Conservation (phyloP, 768 basidiomycete genomes). For the Tephrocybe sp. region DNA sequence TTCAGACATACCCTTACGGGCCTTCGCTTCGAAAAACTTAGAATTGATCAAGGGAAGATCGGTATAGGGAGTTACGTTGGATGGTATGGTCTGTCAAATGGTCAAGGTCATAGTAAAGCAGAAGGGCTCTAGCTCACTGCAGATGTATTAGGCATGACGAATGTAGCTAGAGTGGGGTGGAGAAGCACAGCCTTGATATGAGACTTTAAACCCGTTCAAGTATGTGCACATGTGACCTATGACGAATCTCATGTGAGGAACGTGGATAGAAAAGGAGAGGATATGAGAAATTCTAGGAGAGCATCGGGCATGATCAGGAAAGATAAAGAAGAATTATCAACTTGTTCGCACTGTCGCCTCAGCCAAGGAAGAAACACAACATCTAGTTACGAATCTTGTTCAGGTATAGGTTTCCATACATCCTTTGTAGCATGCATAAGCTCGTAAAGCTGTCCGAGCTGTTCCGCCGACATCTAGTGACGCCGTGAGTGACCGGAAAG, state of each 20-base stretch:
- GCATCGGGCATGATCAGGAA: neutral
- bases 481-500: slow-evolving; percentile 1
- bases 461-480: slow-evolving; percentile 80
- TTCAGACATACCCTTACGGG: slow-evolving; percentile 46
- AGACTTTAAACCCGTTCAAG: slow-evolving; percentile 9
- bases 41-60: slow-evolving; percentile 50
- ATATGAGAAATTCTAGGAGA: neutral
- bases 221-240: slow-evolving; percentile 13
- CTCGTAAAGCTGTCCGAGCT: slow-evolving; percentile 91
- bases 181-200: neutral
- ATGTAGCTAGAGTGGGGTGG: neutral
- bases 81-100: slow-evolving; percentile 34
- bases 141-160: slow-evolving; percentile 32
- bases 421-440: slow-evolving; percentile 90
- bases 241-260: slow-evolving; percentile 16
- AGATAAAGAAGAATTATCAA: neutral
- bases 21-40: slow-evolving; percentile 63
- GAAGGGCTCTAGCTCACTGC: slow-evolving; percentile 11
- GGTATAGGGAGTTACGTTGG: slow-evolving; percentile 41
- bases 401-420: slow-evolving; percentile 67
- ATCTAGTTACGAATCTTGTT: slow-evolving; percentile 21
- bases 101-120: neutral
- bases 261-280: neutral
- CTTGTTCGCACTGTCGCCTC: neutral
- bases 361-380: neutral